Percentiles rank a stretch among this genome's conserved stretches.
Evolutionary conservation across 139 green algal species (phyloP).

Genomic region (Picochlorum costavermella): DNA sequence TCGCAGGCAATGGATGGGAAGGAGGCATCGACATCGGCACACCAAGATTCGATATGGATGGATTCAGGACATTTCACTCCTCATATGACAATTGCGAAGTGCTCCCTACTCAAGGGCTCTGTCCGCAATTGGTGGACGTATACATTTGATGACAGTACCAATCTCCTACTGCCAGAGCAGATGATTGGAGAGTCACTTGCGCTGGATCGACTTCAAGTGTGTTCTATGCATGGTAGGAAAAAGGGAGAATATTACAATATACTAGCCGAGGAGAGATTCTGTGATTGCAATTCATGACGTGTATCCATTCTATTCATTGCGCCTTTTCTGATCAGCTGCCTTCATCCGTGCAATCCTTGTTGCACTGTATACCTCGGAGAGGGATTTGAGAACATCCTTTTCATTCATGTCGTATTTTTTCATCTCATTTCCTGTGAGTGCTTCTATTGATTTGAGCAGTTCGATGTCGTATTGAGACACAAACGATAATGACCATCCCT

Average conservation of each 20-base stretch:
- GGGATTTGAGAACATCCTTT: slow-evolving; percentile 67
- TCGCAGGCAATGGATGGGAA: no score
- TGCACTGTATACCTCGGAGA: slow-evolving; percentile 63
- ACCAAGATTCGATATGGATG: no score
- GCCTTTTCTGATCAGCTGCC: background rate
- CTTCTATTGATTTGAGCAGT: slow-evolving; percentile 51
- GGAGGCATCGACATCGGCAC: no score
- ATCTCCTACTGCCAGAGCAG: background rate
- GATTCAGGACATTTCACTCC: background rate
- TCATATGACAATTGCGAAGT: slow-evolving; percentile 14
- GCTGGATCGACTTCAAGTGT: slow-evolving; percentile 4
- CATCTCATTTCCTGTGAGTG: slow-evolving; percentile 51
- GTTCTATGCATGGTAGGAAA: slow-evolving; percentile 8
- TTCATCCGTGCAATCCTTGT: slow-evolving; percentile 39
- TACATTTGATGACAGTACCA: no score
- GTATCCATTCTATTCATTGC: background rate
- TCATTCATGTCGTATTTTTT: slow-evolving; percentile 48
- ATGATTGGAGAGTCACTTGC: background rate
- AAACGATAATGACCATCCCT: slow-evolving; percentile 79
- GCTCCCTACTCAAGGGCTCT: background rate
- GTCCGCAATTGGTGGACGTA: background rate
- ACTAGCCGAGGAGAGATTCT: background rate
- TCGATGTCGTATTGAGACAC: slow-evolving; percentile 80
- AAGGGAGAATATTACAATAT: slow-evolving; percentile 12
- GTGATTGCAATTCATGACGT: background rate